Percentiles rank a stretch among this genome's conserved stretches.
phyloP scores from a whole-genome alignment of 2,329 filamentous ascomycete species.

The Grosmannia clavigera region DNA sequence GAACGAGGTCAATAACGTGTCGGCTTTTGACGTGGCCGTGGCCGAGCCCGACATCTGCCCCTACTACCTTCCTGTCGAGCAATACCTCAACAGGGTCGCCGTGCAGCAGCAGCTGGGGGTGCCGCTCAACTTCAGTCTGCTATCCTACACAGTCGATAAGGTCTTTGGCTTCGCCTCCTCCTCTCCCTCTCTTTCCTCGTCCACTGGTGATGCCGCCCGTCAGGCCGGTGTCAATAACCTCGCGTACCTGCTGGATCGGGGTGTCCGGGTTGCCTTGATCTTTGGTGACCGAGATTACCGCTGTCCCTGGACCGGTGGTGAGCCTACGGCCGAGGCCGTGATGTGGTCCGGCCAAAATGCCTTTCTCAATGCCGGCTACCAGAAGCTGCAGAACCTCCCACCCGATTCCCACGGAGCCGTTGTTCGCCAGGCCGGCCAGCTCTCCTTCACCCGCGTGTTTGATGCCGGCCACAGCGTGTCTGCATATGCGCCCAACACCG shows the following conservation, averaged over 20 bases:
- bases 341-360: constrained; percentile 34
- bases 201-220: constrained; percentile 18
- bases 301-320: constrained; percentile 40
- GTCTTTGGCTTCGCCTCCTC: constrained; percentile 1
- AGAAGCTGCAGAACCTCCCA: constrained; percentile 46
- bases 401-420: constrained; percentile 44
- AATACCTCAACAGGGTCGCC: constrained; percentile 33
- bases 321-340: constrained; percentile 39
- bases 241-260: constrained; percentile 38
- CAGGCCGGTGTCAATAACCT: constrained; percentile 26
- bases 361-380: constrained; percentile 52
- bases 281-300: constrained; percentile 45
- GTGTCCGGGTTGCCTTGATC: constrained; percentile 40
- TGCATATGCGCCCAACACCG: constrained; percentile 33
- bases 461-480: constrained; percentile 40
- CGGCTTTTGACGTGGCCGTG: constrained; percentile 1
- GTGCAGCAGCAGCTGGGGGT: constrained; percentile 45
- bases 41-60: not conserved
- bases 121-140: constrained; percentile 42
- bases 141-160: constrained; percentile 2
- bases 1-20: not conserved
- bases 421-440: constrained; percentile 54
- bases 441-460: constrained; percentile 44
- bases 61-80: not conserved
- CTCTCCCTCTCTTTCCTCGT: constrained; percentile 19